Base-by-base conservation (phyloP, 768 basidiomycete species). In the Suillus sp. region DNA sequence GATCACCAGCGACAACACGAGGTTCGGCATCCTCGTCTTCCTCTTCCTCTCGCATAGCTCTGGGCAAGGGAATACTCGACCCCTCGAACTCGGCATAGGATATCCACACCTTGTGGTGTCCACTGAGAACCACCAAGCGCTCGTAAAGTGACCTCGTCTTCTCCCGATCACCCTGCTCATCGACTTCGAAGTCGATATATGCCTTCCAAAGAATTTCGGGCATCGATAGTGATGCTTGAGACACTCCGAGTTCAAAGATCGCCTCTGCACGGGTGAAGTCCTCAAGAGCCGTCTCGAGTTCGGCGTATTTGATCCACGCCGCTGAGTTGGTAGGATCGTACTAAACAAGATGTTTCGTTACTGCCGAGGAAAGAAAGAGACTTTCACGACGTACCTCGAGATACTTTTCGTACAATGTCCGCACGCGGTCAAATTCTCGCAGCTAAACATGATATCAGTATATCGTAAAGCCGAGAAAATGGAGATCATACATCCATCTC, bases 81-180 rank as follows among this genome's bases (percentile, higher is more conserved):
- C 87, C 90, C 76, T 99, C 96, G 69, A 98, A 97, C 68, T 91
- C 83, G 0, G 96, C 96, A 75, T 90, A 99, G 60, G 95, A 89
- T 61, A 97, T 93, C 95, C 95, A 99, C 22, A 96, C 95, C 78
- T 98, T 98, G 78, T 95, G 91, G 72, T 99, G 96, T 4, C 93
- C 93, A 66, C 94, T 96, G 56, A 91, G 80, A 37, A 85, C 78
- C 55, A 97, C 82, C 22, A 98, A 83, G 22, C 95, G 86, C 78
- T 98, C 96, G 73, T 97, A 98, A 45, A 99, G 73, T 7, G 83
- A 81, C n/a, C 96, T 82, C 1, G 92, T 90, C 18, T 86, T 83
- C 62, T 92, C 92, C 45, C 94, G 86, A 67, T 98, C 95, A 68
- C 95, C 95, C 40, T 77, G 75, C 75, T 97, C 95, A 64, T 93